Base-by-base conservation (phyloP, 1,284 basidiomycete genomes). In the Cryptococcus wingfieldii region DNA sequence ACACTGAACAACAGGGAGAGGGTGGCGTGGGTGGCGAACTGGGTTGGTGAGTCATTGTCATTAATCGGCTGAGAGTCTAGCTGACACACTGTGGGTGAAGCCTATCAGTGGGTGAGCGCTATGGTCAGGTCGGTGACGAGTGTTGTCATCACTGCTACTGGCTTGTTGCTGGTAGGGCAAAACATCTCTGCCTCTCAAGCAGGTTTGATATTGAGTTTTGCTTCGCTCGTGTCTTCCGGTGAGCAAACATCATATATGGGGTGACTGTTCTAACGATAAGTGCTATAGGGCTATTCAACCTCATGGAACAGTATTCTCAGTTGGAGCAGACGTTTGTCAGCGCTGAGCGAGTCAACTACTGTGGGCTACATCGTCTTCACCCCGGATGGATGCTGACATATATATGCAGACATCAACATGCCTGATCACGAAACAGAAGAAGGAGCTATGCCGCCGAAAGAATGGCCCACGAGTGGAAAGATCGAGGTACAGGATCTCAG, bases 391-490 rank as follows among this genome's bases (percentile, higher is more conserved):
- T 31, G n/a, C 80, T 55, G 82, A 84, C 58, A 3, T 82, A n/a
- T 18, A 25, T 13, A 18, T n/a, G 0, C 48, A 73, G 69, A 71
- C 51, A 66, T 72, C 53, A 45, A 64, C 31, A 65, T 72, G 56
- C 62, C 65, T 1, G 60, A 55, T 6, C 62, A 62, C 28, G 71
- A 72, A 45, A 56, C 65, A 1, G 50, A 44, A 3, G 63, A 60
- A 5, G 71, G 71, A 0, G n/a, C 51, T 0, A 34, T 55, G 0
- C 67, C 72, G 0, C 82, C 84, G 1, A 65, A 80, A 0, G 77
- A 80, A 7, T 92, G 89, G 89, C 89, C 89, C 0, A 71, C 78
- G 0, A 71, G 79, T 3, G 88, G 88, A 7, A 73, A 75, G 3
- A 82, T 91, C 58, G 65, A 72, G n/a, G 85, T 90, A 71, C 78